Percentiles rank a stretch among this genome's conserved stretches.
Evolutionary conservation across 2,329 filamentous ascomycete genomes (phyloP).

Genomic region (Penicillium sp.): DNA sequence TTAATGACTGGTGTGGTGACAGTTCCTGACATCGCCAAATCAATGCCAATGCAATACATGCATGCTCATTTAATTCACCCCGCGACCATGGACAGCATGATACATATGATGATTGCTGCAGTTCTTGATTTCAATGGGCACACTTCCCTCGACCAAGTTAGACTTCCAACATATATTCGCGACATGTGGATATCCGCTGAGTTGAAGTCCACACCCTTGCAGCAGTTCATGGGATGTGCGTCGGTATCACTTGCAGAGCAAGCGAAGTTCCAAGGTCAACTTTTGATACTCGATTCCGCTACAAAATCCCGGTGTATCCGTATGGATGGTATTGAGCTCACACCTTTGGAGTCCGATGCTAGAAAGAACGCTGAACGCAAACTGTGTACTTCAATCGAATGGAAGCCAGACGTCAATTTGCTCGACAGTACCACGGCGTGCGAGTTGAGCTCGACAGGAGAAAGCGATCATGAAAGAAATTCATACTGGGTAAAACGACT

Average conservation of each 20-base stretch:
- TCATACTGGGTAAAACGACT: constrained; percentile 20
- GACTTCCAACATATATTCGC: constrained; percentile 29
- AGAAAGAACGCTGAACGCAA: constrained; percentile 12
- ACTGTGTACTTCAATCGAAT: constrained; percentile 25
- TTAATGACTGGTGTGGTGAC: constrained; percentile 22
- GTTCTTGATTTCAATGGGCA: constrained; percentile 22
- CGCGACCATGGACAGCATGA: constrained; percentile 33
- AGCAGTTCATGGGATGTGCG: constrained; percentile 24
- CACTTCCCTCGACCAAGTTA: constrained; percentile 18
- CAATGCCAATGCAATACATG: constrained; percentile 33
- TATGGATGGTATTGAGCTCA: constrained; percentile 26
- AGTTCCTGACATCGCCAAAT: constrained; percentile 25
- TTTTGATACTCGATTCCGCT: constrained; percentile 16
- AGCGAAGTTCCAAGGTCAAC: constrained; percentile 17
- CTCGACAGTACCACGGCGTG: constrained; percentile 15
- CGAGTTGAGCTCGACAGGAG: constrained; percentile 5
- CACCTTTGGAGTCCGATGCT: constrained; percentile 23
- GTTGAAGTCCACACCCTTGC: constrained; percentile 15
- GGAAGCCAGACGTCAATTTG: constrained; percentile 24
- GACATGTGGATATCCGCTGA: constrained; percentile 31
- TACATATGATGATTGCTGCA: constrained; percentile 28
- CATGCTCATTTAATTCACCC: constrained; percentile 35
- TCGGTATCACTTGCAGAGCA: constrained; percentile 8
- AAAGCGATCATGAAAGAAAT: constrained; percentile 7
- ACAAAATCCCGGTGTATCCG: constrained; percentile 13